These are phyloP conservation scores for Solanum tarijense DNA, from an alignment of 257 asterid species.

Conservation along the genomic window DNA sequence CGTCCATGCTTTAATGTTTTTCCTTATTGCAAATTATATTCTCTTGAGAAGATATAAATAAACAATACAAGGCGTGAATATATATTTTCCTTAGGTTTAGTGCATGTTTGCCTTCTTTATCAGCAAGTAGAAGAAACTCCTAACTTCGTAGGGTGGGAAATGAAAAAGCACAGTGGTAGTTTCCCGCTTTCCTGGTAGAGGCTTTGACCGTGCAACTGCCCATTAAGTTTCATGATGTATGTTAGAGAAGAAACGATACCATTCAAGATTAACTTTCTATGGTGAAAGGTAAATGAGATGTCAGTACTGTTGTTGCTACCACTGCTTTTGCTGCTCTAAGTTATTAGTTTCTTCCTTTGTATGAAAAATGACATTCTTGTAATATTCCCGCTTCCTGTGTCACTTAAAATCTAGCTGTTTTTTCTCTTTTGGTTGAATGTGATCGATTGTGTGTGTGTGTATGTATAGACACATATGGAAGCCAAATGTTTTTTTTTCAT, in stretches of 20 bases:
- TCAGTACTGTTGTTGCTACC: neutral
- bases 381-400: fast-evolving
- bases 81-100: neutral
- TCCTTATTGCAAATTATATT: neutral
- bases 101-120: neutral
- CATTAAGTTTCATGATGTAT: too few relatives aligned
- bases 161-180: too few relatives aligned
- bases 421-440: neutral
- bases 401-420: neutral
- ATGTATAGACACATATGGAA: neutral
- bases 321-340: neutral
- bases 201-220: too few relatives aligned
- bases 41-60: neutral
- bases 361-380: neutral
- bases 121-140: neutral
- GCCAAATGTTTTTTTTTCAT: neutral
- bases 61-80: neutral
- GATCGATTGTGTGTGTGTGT: neutral
- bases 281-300: neutral
- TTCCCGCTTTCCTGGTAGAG: too few relatives aligned
- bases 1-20: fast-evolving
- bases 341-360: neutral
- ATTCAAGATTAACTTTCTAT: neutral
- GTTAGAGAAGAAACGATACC: neutral
- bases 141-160: too few relatives aligned